Evolutionary conservation across 2,329 filamentous ascomycete genomes (phyloP), one percentile per base, ranked within the genome.

Genomic region (Scedosporium apiospermum): DNA sequence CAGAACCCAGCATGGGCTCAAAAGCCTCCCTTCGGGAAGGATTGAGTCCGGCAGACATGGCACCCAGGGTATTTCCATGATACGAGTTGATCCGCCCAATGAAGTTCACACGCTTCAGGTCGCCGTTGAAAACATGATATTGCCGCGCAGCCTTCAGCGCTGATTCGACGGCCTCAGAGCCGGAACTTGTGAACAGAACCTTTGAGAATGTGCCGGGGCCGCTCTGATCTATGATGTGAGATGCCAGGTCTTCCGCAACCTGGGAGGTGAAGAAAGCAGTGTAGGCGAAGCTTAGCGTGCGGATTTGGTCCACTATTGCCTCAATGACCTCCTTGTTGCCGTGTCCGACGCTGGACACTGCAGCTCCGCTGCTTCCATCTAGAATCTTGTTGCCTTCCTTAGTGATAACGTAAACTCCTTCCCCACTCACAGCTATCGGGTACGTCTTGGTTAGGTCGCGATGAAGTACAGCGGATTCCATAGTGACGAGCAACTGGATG

Each of bases 311-410:
- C 21, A 75, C 73, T 34, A 89, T 78, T 1, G 85, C 85, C 18
- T 79, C 72, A 30, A 75, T 76, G 23, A 90, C 81, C 62, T 82
- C 75, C 62, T 77, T 67, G 63, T 86, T 78, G 38, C 80, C 81
- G 68, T 88, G 84, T 16, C 87, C 87, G 7, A 90, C 70, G 70
- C 84, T 86, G 9, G 84, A 79, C 5, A 90, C 88, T 6, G 85
- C 85, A 14, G 87, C 85, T 57, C 88, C 88, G 49, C 84, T 81
- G n/a, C 84, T 86, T 4, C 84, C 84, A 70, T 90, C 88, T n/a
- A 89, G 78, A 49, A 90, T 79, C 16, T 12, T 16, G 75, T 77
- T 26, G 1, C 85, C 86, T 21, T 64, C 58, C 14, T 57, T 18
- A 7, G 60, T 64, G 49, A 62, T n/a, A 59, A 67, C 34, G 59